Conservation (phyloP, 805 yeast genomes). For the Barnettozyma sp. region DNA sequence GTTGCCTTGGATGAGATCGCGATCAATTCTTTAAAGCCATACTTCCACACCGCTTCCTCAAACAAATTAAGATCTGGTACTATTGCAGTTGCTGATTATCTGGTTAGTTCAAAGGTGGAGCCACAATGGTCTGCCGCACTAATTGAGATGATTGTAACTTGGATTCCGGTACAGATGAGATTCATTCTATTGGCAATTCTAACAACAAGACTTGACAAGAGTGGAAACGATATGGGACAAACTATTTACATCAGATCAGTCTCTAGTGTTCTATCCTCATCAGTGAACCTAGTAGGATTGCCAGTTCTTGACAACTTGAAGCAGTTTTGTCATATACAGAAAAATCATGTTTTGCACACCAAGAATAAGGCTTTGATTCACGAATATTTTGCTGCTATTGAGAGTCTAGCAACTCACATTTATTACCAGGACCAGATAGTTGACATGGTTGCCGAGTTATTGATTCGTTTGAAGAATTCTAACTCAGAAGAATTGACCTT, state of each 20-base stretch:
- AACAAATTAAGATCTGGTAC: conserved; percentile 56
- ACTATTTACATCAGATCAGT: conserved; percentile 37
- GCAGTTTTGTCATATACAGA: conserved; percentile 47
- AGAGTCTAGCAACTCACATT: conserved; percentile 66
- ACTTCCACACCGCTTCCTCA: conserved; percentile 58
- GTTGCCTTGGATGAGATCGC: conserved; percentile 28
- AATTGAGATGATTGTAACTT: conserved; percentile 58
- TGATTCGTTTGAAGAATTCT: conserved; percentile 33
- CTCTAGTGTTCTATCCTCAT: conserved; percentile 60
- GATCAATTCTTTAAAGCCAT: conserved; percentile 41
- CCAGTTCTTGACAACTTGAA: conserved; percentile 76
- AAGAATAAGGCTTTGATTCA: conserved; percentile 27
- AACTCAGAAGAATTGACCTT: conserved; percentile 4
- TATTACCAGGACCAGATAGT: conserved; percentile 83
- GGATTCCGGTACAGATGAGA: conserved; percentile 76
- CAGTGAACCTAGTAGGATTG: conserved; percentile 79
- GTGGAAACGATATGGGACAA: conserved; percentile 18
- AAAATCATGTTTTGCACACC: conserved; percentile 22
- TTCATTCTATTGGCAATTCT: conserved; percentile 53
- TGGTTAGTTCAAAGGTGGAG: conserved; percentile 30
- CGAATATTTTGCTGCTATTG: conserved; percentile 51
- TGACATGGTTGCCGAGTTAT: conserved; percentile 70
- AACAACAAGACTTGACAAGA: conserved; percentile 28
- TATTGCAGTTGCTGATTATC: conserved; percentile 41
- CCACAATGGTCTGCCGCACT: conserved; percentile 48